phyloP scores from a whole-genome alignment of 2,329 filamentous ascomycete species.

The Neospermospora avenae region DNA sequence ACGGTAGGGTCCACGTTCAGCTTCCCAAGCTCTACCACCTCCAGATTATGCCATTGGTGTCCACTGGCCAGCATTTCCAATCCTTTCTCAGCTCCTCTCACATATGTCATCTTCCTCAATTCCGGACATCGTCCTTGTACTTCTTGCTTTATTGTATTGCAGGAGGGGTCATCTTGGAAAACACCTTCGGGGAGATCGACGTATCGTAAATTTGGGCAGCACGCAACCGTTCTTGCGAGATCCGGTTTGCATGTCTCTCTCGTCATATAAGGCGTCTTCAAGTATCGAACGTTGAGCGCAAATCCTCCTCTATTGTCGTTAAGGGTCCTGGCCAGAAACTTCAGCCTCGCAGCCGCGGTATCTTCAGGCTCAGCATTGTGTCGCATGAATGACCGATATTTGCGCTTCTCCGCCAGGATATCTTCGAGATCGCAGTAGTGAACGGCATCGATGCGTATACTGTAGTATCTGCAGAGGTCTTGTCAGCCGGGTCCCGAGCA shows the following conservation, averaged over 20 bases:
- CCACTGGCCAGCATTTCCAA: constrained; percentile 67
- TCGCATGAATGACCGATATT: constrained; percentile 68
- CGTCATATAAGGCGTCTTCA: constrained; percentile 95
- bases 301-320: constrained; percentile 67
- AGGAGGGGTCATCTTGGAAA: constrained; percentile 75
- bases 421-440: constrained; percentile 92
- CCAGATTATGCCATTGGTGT: constrained; percentile 65
- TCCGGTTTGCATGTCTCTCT: constrained; percentile 79
- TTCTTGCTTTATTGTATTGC: constrained; percentile 74
- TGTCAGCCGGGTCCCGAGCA: constrained; percentile 7
- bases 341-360: constrained; percentile 70
- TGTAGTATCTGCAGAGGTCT: constrained; percentile 63
- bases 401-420: constrained; percentile 73
- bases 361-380: constrained; percentile 79
- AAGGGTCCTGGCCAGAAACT: constrained; percentile 76
- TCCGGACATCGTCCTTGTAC: constrained; percentile 79
- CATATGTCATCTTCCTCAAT: constrained; percentile 86
- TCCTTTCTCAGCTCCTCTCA: constrained; percentile 71
- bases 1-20: constrained; percentile 68
- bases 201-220: constrained; percentile 80
- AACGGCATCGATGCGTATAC: constrained; percentile 88
- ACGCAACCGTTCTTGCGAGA: constrained; percentile 80
- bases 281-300: constrained; percentile 67
- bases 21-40: constrained; percentile 67
- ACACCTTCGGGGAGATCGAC: constrained; percentile 88